These are phyloP conservation scores for Malus asiatica DNA, from an alignment of 306 rosid genomes.

Conservation along the genomic window DNA sequence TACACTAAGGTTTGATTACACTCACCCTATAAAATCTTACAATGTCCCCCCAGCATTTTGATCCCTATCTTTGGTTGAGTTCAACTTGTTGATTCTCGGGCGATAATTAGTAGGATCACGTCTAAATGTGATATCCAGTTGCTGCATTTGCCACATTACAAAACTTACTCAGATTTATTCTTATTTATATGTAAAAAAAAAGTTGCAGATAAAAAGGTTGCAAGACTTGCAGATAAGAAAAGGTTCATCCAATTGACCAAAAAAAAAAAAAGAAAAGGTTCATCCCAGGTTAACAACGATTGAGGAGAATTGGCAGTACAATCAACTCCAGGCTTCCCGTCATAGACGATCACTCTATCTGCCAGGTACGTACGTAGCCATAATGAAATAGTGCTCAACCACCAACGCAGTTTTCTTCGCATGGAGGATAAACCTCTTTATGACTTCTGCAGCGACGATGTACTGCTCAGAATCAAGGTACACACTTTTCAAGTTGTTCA, in stretches of 20 bases:
- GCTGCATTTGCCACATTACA: conserved; percentile 35
- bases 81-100: conserved; percentile 84
- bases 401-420: conserved; percentile 96
- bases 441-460: conserved; percentile 87
- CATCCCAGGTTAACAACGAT: conserved; percentile 90
- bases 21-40: too few species aligned
- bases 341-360: conserved; percentile 89
- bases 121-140: conserved; percentile 85
- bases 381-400: conserved; percentile 91
- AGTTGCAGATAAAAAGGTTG: background rate
- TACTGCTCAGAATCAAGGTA: conserved; percentile 97
- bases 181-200: too few species aligned
- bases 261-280: conserved; percentile 93
- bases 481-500: conserved; percentile 36
- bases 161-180: too few species aligned
- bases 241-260: conserved; percentile 99
- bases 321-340: conserved; percentile 75
- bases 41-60: conserved; percentile 87
- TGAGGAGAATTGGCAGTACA: conserved; percentile 85
- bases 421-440: conserved; percentile 90
- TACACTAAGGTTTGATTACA: too few species aligned
- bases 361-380: conserved; percentile 87
- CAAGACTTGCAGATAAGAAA: conserved; percentile 77
- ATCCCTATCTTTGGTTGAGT: conserved; percentile 80
- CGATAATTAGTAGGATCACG: conserved; percentile 89